A percentile compares a stretch with the other conserved stretches of the same genome.
These are phyloP conservation scores for Neofusicoccum ribis DNA, from an alignment of 2,329 filamentous ascomycete genomes.

Conservation along the genomic window DNA sequence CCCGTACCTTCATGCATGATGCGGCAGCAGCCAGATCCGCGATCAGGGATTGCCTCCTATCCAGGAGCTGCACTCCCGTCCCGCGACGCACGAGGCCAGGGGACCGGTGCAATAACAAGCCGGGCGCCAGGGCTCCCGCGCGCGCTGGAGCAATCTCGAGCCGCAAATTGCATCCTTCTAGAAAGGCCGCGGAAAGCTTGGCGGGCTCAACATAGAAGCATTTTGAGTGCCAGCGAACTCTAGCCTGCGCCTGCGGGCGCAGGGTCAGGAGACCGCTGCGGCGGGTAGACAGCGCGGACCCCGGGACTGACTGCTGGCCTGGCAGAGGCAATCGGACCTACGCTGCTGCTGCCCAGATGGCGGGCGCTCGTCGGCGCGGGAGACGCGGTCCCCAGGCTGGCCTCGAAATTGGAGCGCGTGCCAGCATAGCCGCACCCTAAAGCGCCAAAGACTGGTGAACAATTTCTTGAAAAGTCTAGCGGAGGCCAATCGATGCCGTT, in stretches of 20 bases:
- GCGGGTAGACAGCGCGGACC: neutral
- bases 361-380: neutral
- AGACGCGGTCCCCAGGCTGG: neutral
- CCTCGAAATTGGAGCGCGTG: neutral
- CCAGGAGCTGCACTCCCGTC: neutral
- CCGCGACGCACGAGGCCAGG: neutral
- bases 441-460: constrained; percentile 13
- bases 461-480: neutral
- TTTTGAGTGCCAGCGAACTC: neutral
- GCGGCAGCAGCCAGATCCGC: neutral
- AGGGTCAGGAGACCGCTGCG: neutral
- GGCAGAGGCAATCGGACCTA: neutral
- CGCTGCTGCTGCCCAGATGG: neutral
- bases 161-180: constrained; percentile 5
- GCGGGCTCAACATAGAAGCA: neutral
- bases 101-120: neutral
- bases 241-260: neutral
- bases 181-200: neutral
- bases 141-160: neutral
- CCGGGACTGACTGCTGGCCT: neutral
- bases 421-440: neutral
- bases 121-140: too few species aligned
- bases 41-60: neutral
- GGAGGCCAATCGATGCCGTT: constrained; percentile 2
- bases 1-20: neutral